Conservation (phyloP, 768 basidiomycete species). For the Lactifluus rugatus region DNA sequence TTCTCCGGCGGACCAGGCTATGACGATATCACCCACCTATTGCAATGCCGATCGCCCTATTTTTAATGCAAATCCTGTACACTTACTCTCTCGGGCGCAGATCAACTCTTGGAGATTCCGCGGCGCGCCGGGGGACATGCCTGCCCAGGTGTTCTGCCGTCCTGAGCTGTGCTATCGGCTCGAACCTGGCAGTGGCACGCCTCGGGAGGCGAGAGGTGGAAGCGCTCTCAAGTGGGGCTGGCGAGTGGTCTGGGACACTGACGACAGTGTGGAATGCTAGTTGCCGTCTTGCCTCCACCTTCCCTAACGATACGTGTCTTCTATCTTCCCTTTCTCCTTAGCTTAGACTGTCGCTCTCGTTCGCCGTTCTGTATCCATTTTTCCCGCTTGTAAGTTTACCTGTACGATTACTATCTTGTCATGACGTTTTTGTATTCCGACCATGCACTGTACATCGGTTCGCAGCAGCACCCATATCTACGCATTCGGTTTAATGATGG, state of each 20-base stretch:
- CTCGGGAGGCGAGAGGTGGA: not conserved
- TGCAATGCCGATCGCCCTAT: constrained; percentile 39
- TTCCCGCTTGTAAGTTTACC: constrained; percentile 1
- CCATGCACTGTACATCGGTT: not conserved
- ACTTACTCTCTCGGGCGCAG: constrained; percentile 50
- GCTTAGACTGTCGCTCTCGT: not conserved
- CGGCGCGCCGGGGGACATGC: constrained; percentile 32
- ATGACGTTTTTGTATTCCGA: not conserved
- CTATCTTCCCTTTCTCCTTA: not conserved
- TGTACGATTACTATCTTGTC: not conserved
- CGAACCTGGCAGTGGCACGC: constrained; percentile 4
- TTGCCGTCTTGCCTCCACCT: not conserved
- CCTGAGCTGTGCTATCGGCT: constrained; percentile 15
- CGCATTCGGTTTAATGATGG: constrained; percentile 1
- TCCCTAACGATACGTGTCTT: not conserved
- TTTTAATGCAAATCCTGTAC: constrained; percentile 50
- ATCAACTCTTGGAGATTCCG: constrained; percentile 37
- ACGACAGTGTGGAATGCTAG: not conserved
- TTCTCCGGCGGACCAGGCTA: constrained; percentile 21
- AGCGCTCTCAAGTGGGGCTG: constrained; percentile 19
- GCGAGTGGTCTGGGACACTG: constrained; percentile 16
- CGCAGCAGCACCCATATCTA: not conserved
- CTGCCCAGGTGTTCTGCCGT: constrained; percentile 23
- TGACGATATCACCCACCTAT: not conserved
- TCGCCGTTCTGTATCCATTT: constrained; percentile 3